Conservation (phyloP, 1,284 basidiomycete genomes). For the Cryptococcus deneoformans region DNA sequence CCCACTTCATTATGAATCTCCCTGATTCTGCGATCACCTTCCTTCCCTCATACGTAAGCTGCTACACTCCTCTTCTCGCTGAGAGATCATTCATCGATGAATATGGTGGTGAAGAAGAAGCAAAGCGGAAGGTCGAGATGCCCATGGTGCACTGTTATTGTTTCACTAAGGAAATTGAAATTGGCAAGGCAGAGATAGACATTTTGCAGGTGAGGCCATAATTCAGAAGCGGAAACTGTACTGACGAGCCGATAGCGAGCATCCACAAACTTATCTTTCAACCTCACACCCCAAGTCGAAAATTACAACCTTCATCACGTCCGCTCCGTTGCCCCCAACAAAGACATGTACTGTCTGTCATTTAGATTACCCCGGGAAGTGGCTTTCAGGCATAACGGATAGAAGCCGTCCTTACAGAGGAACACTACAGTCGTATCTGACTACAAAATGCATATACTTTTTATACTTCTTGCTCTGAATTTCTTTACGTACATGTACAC, state of each 20-base stretch:
- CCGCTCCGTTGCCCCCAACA: slow-evolving; percentile 90
- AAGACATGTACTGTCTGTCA: slow-evolving; percentile 98
- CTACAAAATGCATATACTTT: too few relatives aligned
- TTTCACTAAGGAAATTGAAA: slow-evolving; percentile 86
- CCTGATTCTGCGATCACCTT: slow-evolving; percentile 90
- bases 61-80: slow-evolving; percentile 51
- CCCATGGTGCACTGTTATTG: slow-evolving; percentile 96
- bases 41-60: slow-evolving; percentile 79
- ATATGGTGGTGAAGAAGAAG: slow-evolving; percentile 3
- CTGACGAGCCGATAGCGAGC: slow-evolving; percentile 60
- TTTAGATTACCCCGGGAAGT: slow-evolving; percentile 71
- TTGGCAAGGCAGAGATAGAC: slow-evolving; percentile 64
- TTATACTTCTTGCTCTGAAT: too few relatives aligned
- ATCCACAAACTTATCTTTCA: slow-evolving; percentile 61
- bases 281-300: slow-evolving; percentile 56
- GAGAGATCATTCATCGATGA: slow-evolving; percentile 20
- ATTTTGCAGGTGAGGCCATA: slow-evolving; percentile 66
- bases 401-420: too few relatives aligned
- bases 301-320: slow-evolving; percentile 67
- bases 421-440: too few relatives aligned
- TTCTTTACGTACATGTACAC: too few relatives aligned
- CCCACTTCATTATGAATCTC: slow-evolving; percentile 96
- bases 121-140: slow-evolving; percentile 52
- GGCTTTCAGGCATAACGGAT: slow-evolving; percentile 24
- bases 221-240: not conserved